Conservation (phyloP, 805 yeast species). For the Metschnikowia amazonensis region DNA sequence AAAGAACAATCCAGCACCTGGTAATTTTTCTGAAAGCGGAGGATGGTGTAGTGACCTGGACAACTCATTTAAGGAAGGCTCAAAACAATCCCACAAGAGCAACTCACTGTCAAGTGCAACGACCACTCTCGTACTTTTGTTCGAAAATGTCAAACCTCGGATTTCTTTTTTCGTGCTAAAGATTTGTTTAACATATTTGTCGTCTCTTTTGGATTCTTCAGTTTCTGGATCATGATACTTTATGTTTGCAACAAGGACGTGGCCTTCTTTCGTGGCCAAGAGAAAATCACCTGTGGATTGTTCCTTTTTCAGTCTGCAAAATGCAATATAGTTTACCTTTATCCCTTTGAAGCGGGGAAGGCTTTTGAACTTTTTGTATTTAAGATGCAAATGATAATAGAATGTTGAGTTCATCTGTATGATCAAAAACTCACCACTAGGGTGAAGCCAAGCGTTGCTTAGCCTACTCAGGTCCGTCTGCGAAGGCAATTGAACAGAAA, state of each 20-base stretch:
- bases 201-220: constrained; percentile 33
- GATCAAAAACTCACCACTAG: constrained; percentile 34
- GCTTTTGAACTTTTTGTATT: constrained; percentile 37
- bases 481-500: constrained; percentile 21
- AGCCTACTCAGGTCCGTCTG: constrained; percentile 14
- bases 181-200: constrained; percentile 29
- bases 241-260: constrained; percentile 25
- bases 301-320: constrained; percentile 11
- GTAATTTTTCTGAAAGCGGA: constrained; percentile 1
- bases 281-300: constrained; percentile 30
- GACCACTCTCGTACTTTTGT: constrained; percentile 23
- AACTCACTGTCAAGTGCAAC: constrained; percentile 19
- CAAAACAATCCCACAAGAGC: constrained; percentile 35
- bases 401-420: constrained; percentile 23
- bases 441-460: constrained; percentile 35
- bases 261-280: constrained; percentile 28
- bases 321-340: constrained; percentile 27
- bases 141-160: constrained; percentile 20
- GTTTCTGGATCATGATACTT: constrained; percentile 27
- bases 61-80: constrained; percentile 27
- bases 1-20: background rate
- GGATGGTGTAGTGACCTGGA: constrained; percentile 22
- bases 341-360: constrained; percentile 47
- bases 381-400: constrained; percentile 44
- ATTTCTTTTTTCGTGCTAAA: constrained; percentile 19